These are phyloP conservation scores for Lentithecium fluviatile DNA, from an alignment of 495 filamentous ascomycete species.

Conservation along the genomic window DNA sequence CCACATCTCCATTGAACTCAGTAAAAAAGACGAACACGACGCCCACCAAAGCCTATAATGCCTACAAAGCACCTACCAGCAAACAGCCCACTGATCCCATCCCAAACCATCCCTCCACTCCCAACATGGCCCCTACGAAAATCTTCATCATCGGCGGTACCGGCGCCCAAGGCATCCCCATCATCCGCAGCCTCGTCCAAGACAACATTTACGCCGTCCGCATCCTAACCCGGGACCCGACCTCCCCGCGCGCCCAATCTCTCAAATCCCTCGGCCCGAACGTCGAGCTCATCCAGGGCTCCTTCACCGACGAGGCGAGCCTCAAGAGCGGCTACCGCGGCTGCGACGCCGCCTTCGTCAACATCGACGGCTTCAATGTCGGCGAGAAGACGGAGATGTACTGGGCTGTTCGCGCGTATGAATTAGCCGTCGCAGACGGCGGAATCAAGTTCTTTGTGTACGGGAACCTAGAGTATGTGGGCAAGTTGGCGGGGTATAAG, in stretches of 20 bases:
- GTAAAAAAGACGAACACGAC: no score
- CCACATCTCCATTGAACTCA: no score
- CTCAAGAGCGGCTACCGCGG: constrained; percentile 41
- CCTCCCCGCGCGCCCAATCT: constrained; percentile 43
- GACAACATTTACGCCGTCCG: constrained; percentile 48
- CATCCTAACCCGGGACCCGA: constrained; percentile 50
- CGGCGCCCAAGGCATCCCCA: constrained; percentile 55
- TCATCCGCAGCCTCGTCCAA: constrained; percentile 48
- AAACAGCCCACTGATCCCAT: no score
- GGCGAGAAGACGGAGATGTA: constrained; percentile 34
- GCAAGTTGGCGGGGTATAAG: constrained; percentile 21
- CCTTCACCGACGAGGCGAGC: constrained; percentile 48
- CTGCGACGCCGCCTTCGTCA: constrained; percentile 27
- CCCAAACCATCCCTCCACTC: no score
- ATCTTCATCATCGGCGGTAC: constrained; percentile 55
- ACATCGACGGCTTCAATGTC: constrained; percentile 33
- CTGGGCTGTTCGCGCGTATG: constrained; percentile 31
- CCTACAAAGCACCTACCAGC: no score
- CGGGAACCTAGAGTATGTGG: constrained; percentile 31
- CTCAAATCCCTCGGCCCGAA: constrained; percentile 42
- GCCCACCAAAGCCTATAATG: no score
- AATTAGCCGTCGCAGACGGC: constrained; percentile 27
- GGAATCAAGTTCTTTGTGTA: constrained; percentile 29
- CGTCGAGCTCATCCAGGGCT: constrained; percentile 50
- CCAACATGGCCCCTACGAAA: constrained; percentile 18